phyloP scores from a whole-genome alignment of 805 yeast species.

The Pichia membranifaciens region DNA sequence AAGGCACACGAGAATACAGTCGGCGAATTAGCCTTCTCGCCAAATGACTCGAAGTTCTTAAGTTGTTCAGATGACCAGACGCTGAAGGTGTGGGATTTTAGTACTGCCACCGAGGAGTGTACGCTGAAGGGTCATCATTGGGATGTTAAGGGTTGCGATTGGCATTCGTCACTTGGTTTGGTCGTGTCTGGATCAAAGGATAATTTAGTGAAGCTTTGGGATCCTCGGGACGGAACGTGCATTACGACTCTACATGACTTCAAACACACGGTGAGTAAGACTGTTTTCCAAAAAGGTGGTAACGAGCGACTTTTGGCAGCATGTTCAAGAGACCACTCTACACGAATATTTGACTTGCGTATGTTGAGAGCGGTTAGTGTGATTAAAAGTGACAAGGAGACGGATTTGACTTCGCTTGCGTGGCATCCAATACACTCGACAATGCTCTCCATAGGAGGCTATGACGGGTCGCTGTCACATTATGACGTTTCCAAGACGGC shows the following conservation, averaged over 20 bases:
- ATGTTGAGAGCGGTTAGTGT: constrained; percentile 72
- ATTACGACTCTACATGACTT: constrained; percentile 82
- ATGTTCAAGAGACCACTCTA: constrained; percentile 82
- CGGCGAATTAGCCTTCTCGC: constrained; percentile 83
- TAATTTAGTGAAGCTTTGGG: constrained; percentile 91
- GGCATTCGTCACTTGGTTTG: constrained; percentile 89
- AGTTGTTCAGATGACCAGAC: constrained; percentile 90
- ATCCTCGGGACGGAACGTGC: constrained; percentile 75
- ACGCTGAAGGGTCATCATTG: constrained; percentile 89
- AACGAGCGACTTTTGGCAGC: constrained; percentile 76
- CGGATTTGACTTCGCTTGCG: constrained; percentile 76
- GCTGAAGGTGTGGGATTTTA: constrained; percentile 91
- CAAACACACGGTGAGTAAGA: constrained; percentile 87
- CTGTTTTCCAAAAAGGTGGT: constrained; percentile 67
- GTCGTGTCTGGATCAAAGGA: constrained; percentile 94
- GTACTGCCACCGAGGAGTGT: constrained; percentile 78
- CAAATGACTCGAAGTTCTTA: constrained; percentile 86
- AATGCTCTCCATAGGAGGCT: constrained; percentile 76
- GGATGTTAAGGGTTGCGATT: constrained; percentile 96
- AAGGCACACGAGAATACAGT: constrained; percentile 76
- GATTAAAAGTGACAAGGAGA: constrained; percentile 64
- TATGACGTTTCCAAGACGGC: constrained; percentile 55
- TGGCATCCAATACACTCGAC: constrained; percentile 92
- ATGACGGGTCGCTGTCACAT: constrained; percentile 81
- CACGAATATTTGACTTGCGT: constrained; percentile 81